Conservation (phyloP, 2,329 filamentous ascomycete genomes). For the Diplodia sapinea region DNA sequence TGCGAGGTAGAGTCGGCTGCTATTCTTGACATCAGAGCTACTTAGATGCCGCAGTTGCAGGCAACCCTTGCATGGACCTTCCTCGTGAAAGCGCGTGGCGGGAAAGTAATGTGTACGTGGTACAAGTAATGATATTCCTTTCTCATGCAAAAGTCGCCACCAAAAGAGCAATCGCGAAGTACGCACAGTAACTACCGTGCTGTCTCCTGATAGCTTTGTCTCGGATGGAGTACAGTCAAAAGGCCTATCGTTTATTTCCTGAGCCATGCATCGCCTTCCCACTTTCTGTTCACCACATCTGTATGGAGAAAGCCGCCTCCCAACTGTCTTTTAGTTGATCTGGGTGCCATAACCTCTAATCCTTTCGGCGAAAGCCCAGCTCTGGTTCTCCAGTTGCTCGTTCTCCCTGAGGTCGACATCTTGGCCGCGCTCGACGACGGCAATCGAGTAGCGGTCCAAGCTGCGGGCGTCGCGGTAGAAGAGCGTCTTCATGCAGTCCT, state of each 20-base stretch:
- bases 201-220: not conserved
- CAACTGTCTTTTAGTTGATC: conserved; percentile 36
- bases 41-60: no score
- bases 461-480: conserved; percentile 97
- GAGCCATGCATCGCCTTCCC: not conserved
- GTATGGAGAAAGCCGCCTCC: not conserved
- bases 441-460: conserved; percentile 88
- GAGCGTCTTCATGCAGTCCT: conserved; percentile 97
- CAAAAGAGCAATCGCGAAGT: not conserved
- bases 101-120: not conserved
- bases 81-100: not conserved
- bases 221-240: conserved; percentile 5
- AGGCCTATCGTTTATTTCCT: conserved; percentile 23
- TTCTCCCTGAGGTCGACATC: conserved; percentile 82
- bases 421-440: conserved; percentile 80
- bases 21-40: no score
- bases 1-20: no score
- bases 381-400: conserved; percentile 91
- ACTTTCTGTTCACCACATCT: not conserved
- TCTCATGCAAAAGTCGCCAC: not conserved
- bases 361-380: conserved; percentile 95
- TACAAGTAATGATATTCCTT: conserved; percentile 21
- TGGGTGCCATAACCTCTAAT: conserved; percentile 96
- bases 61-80: not conserved
- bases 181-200: not conserved